Percentiles rank a stretch among this genome's conserved stretches.
Evolutionary conservation across 2,329 filamentous ascomycete species (phyloP).

Genomic region (Colletotrichum eremochloae): DNA sequence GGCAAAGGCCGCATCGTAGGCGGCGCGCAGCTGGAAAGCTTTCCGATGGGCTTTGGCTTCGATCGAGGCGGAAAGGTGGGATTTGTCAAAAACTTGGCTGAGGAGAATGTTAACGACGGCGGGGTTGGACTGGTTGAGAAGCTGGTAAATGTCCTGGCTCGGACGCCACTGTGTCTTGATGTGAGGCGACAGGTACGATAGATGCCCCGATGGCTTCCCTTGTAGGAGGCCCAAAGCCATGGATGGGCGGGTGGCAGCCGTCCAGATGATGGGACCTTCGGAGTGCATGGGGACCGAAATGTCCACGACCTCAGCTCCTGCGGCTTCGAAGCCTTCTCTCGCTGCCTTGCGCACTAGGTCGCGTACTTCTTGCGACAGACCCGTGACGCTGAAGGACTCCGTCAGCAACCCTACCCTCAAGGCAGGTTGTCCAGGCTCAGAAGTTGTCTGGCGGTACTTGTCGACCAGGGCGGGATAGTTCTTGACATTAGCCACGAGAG

Average conservation of each 20-base stretch:
- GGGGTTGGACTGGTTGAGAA: conserved; percentile 58
- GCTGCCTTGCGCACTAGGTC: conserved; percentile 53
- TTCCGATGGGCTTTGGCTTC: conserved; percentile 62
- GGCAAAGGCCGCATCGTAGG: conserved; percentile 60
- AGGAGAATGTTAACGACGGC: conserved; percentile 58
- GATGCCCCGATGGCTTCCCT: conserved; percentile 40
- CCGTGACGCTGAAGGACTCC: conserved; percentile 56
- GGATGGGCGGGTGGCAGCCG: conserved; percentile 57
- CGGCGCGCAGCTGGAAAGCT: conserved; percentile 59
- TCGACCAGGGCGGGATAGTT: conserved; percentile 46
- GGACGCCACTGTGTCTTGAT: conserved; percentile 45
- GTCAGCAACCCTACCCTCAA: conserved; percentile 61
- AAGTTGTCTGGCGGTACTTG: neutral
- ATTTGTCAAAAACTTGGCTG: conserved; percentile 46
- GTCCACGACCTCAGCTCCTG: conserved; percentile 60
- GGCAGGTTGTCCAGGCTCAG: neutral
- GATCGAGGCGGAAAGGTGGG: conserved; percentile 42
- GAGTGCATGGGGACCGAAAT: conserved; percentile 62
- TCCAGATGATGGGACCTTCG: conserved; percentile 54
- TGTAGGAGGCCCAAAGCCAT: conserved; percentile 51
- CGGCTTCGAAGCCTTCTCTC: conserved; percentile 51
- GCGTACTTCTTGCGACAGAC: conserved; percentile 55
- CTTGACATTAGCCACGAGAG: conserved; percentile 50
- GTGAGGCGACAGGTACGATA: conserved; percentile 6
- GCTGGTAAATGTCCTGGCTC: conserved; percentile 42